These are phyloP conservation scores for Cordyceps cateniannulata DNA, from an alignment of 2,329 filamentous ascomycete species.

Conservation along the genomic window DNA sequence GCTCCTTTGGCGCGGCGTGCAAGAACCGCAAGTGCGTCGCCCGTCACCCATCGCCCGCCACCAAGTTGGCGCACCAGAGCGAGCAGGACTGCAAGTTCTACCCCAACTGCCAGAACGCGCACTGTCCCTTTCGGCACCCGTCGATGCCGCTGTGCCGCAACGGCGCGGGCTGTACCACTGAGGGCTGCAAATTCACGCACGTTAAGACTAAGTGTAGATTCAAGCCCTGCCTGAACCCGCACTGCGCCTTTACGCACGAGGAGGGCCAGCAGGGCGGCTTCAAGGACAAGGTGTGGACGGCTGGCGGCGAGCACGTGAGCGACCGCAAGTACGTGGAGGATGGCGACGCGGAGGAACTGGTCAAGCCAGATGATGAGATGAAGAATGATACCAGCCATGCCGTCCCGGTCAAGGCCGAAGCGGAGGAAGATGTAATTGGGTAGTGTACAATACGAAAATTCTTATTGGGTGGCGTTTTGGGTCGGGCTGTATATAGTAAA, in stretches of 20 bases:
- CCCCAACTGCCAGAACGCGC: constrained; percentile 82
- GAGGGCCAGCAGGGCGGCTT: constrained; percentile 84
- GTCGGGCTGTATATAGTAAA: constrained; percentile 14
- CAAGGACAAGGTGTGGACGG: constrained; percentile 86
- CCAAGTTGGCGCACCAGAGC: constrained; percentile 68
- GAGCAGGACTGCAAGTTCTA: constrained; percentile 88
- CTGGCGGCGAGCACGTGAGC: constrained; percentile 70
- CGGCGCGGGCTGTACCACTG: constrained; percentile 75
- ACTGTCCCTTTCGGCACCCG: constrained; percentile 86
- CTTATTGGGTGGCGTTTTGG: constrained; percentile 12
- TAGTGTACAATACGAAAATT: constrained; percentile 17
- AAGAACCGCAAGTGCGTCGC: constrained; percentile 92
- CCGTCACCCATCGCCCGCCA: constrained; percentile 85
- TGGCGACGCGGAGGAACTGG: constrained; percentile 60
- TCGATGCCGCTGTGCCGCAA: constrained; percentile 83
- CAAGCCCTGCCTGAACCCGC: constrained; percentile 84
- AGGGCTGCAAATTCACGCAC: constrained; percentile 87
- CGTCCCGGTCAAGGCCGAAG: constrained; percentile 23
- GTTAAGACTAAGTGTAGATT: constrained; percentile 79
- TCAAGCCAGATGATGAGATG: constrained; percentile 51
- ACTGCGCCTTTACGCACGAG: constrained; percentile 81
- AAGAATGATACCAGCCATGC: constrained; percentile 32
- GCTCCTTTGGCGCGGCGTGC: constrained; percentile 82
- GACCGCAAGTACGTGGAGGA: constrained; percentile 83
- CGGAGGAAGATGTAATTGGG: constrained; percentile 33